phyloP scores from a whole-genome alignment of 768 basidiomycete genomes.

The Tulasnella calospora region DNA sequence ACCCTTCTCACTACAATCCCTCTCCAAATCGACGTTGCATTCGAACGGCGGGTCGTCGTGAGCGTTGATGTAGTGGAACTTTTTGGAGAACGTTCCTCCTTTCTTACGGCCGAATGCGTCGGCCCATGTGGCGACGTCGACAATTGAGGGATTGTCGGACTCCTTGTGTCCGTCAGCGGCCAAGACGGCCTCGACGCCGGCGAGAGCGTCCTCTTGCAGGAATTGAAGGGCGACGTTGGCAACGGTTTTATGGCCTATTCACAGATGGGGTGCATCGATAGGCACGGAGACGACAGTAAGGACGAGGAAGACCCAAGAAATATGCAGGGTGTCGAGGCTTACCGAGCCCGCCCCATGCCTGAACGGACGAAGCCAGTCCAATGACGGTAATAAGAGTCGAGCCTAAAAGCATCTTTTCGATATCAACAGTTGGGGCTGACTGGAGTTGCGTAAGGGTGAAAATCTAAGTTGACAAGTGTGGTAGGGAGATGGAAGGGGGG shows the following conservation, averaged over 20 bases:
- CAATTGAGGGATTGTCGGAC: background rate
- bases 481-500: too few species aligned
- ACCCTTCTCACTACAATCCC: conserved; percentile 10
- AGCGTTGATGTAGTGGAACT: conserved; percentile 22
- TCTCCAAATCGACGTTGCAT: background rate
- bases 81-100: background rate
- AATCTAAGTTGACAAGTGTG: too few species aligned
- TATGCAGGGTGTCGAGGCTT: background rate
- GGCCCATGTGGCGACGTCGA: conserved; percentile 23
- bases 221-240: conserved; percentile 10
- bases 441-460: too few species aligned
- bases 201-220: background rate
- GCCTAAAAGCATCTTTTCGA: too few species aligned
- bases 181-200: background rate
- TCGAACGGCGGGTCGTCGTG: conserved; percentile 4
- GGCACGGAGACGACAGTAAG: background rate
- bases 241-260: conserved; percentile 10
- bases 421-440: too few species aligned
- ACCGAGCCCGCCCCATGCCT: background rate
- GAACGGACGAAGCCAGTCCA: background rate
- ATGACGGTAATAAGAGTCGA: background rate
- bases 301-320: background rate
- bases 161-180: background rate
- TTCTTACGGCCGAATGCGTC: background rate
- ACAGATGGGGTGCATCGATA: background rate